A percentile compares a stretch with the other conserved stretches of the same genome.
These are phyloP conservation scores for Singerocomus rubriflavus DNA, from an alignment of 1,284 basidiomycete species.

Conservation along the genomic window DNA sequence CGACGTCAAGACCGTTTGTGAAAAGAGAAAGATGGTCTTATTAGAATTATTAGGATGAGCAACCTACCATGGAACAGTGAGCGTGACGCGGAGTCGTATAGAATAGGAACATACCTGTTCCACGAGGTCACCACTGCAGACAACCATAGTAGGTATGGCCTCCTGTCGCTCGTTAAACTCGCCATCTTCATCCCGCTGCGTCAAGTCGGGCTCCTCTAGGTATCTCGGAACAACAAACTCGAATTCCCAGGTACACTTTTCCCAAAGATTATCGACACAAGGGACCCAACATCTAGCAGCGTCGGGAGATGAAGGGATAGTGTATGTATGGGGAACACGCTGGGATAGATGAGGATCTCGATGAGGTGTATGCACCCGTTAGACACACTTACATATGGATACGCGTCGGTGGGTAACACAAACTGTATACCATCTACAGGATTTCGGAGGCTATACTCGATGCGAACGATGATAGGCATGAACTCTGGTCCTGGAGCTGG, in stretches of 20 bases:
- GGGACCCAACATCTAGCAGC: constrained; percentile 96
- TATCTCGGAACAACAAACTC: constrained; percentile 92
- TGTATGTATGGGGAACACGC: constrained; percentile 93
- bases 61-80: constrained; percentile 50
- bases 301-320: constrained; percentile 85
- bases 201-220: constrained; percentile 62
- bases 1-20: constrained; percentile 85
- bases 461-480: constrained; percentile 71
- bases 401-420: constrained; percentile 73
- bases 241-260: constrained; percentile 98
- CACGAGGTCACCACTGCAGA: constrained; percentile 91
- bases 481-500: constrained; percentile 59
- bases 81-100: constrained; percentile 9
- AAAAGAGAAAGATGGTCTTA: constrained; percentile 94
- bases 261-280: constrained; percentile 94
- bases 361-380: constrained; percentile 11
- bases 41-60: constrained; percentile 92
- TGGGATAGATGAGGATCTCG: constrained; percentile 36
- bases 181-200: constrained; percentile 48
- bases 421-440: constrained; percentile 88
- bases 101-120: constrained; percentile 67
- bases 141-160: constrained; percentile 76
- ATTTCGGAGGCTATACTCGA: constrained; percentile 78
- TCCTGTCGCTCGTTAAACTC: constrained; percentile 52
- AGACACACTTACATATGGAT: constrained; percentile 72